Base-by-base conservation (phyloP, 805 yeast genomes). In the Blastobotrys terrestris region DNA sequence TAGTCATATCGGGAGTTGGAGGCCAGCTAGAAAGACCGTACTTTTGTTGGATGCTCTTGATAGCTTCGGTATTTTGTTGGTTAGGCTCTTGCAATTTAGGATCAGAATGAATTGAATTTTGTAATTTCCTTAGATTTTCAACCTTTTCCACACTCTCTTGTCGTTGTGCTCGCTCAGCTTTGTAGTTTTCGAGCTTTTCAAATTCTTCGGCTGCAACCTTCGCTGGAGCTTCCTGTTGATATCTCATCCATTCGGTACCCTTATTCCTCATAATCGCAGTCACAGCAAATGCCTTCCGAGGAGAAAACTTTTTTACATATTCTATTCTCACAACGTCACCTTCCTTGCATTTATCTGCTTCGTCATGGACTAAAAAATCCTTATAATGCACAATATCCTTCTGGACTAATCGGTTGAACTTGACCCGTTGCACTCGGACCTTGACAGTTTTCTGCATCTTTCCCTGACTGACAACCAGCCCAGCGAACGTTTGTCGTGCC, bases 271-370 rank as follows among this genome's bases (percentile, higher is more conserved):
- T 80, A 67, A 92, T 87, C 66, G 92, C 97, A 1, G 97, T 96
- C 54, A 92, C 82, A 7, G 97, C 90, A 73, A 92, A 92, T 56
- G 78, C 80, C 70, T 92, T 92, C 55, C 84, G 76, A 15, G 91
- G 79, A 15, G 95, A 84, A 43, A 90, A 70, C 43, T 96, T 95
- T 58, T 96, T 84, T 39, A 88, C 80, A 56, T 71, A 69, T 69
- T 92, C 96, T 53, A 92, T 88, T 69, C 98, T 81, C 14, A 94
- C 98, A 57, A 92, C 75, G 72, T 92, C 99, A 45, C 99, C 99
- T 67, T 90, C 96, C 66, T 90, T 84, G 61, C 97, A 87, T 50
- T 89, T 77, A 64, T 87, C 84, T 26, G 87, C 89, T 72, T 92
- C 97, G 68, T 92, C 99, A 68, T 92, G 99, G 15, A 90, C 97